Conservation (phyloP, 202 grass and related monocot species). For the Brachypodium distachyon region DNA sequence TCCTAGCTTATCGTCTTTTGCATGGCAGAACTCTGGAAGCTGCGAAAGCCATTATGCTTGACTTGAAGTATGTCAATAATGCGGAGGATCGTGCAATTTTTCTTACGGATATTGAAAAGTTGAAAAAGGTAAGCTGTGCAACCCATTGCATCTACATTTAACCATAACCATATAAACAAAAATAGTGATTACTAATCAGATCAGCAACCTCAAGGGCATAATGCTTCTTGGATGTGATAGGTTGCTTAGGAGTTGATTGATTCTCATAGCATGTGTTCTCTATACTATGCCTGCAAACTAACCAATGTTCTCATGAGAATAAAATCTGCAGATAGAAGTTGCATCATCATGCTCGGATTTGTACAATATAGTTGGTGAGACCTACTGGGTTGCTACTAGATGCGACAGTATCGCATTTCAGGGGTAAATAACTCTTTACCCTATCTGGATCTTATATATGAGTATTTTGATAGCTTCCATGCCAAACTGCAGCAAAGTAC, state of each 20-base stretch:
- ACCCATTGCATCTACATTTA: background rate
- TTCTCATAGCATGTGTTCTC: background rate
- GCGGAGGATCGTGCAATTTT: constrained; percentile 73
- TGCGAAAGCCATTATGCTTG: constrained; percentile 67
- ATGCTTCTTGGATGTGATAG: background rate
- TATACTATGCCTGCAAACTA: constrained; percentile 7
- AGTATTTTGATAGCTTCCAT: background rate
- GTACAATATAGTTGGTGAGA: constrained; percentile 76
- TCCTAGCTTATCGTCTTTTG: constrained; percentile 22
- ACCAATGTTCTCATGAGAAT: constrained; percentile 20
- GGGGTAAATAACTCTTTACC: constrained; percentile 49
- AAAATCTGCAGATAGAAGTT: constrained; percentile 66
- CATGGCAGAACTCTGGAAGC: constrained; percentile 61
- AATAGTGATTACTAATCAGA: background rate
- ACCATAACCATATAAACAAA: background rate
- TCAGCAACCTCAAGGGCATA: background rate
- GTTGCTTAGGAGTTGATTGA: background rate
- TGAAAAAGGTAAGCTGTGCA: constrained; percentile 55
- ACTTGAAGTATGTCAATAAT: constrained; percentile 83
- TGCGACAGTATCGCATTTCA: constrained; percentile 67
- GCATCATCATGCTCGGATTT: constrained; percentile 82
- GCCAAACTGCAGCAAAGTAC: background rate
- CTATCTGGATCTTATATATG: background rate
- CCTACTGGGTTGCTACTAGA: constrained; percentile 87
- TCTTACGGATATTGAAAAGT: constrained; percentile 69